These are phyloP conservation scores for Blastocladiella britannica DNA, from an alignment of 192 early-diverging fungal genomes.

Conservation along the genomic window DNA sequence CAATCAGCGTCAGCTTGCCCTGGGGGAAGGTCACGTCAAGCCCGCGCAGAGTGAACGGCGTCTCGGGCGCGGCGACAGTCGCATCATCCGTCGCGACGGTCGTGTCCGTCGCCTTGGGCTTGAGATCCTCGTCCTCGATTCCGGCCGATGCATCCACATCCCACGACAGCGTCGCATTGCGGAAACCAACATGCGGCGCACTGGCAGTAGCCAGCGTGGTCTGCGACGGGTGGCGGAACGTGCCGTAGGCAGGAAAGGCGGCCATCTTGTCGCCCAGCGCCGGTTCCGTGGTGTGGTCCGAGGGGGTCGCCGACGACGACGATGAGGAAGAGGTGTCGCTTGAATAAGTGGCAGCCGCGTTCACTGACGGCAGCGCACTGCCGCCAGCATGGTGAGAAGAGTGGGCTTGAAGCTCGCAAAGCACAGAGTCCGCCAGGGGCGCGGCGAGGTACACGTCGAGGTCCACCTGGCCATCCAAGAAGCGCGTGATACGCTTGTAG, in stretches of 20 bases:
- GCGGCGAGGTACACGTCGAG: not conserved
- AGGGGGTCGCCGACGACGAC: no score
- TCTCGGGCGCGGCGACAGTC: not conserved
- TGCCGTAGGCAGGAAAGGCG: not conserved
- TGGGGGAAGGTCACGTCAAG: constrained; percentile 44
- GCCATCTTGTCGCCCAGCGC: not conserved
- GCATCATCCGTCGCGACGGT: not conserved
- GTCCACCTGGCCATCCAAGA: not conserved
- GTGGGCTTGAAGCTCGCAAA: no score
- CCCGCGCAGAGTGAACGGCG: constrained; percentile 36
- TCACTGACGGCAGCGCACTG: no score
- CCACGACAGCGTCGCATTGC: not conserved
- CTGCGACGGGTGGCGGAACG: not conserved
- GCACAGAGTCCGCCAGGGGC: no score
- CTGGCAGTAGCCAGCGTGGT: not conserved
- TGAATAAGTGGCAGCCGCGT: no score
- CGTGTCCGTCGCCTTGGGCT: not conserved
- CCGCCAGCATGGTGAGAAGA: no score
- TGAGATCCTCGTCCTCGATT: no score
- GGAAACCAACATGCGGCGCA: not conserved
- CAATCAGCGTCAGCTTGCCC: constrained; percentile 52
- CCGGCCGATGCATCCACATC: no score
- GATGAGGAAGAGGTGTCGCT: no score
- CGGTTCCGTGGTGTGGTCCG: no score
- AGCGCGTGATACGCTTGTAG: not conserved